Evolutionary conservation across 345 rosid genomes (phyloP), one percentile per base, ranked within the genome.

Genomic region (Clausena lansium): DNA sequence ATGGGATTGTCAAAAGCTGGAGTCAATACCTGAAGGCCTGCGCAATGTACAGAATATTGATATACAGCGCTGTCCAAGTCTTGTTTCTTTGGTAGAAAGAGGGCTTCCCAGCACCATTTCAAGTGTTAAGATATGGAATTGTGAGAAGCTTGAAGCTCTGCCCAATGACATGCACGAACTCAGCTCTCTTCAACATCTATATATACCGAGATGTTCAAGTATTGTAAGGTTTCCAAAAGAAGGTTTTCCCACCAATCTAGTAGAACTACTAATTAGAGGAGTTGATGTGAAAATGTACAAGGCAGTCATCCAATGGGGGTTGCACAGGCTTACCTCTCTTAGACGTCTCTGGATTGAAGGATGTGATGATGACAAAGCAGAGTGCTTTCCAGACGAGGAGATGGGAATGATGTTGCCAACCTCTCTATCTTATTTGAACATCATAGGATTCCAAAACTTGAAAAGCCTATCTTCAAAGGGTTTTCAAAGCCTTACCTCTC

Each of bases 281-380:
- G 50, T 5, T 15, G 25, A 20, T 73, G 8, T 6, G 36, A 73
- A 73, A 24, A 24, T 24, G n/a, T 25, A 39, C 27, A 25, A 73
- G 47, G 13, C 76, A 25, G 17, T 59, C 14, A 5, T 74, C 27
- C 52, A 73, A 35, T 73, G 67, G 67, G 60, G 65, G 65, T 61
- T 61, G 35, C 35, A 61, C 65, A 61, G 65, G 65, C 50, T 45
- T 11, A 45, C 50, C 17, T 45, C 50, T 45, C 50, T 45, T 45
- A 45, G 50, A 45, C 50, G 50, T 17, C 50, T 45, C 1, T 45
- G 50, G 50, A 45, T 45, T 14, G 17, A 45, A 45, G 50, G 50
- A 45, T 45, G 50, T 13, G 50, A 45, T 45, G 50, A 45, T 13
- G 50, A 45, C 10, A 17, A 45, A 45, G 17, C 5, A 13, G 50